Base-by-base conservation (phyloP, 116 monocot genomes). In the Papilionanthe hybrid region DNA sequence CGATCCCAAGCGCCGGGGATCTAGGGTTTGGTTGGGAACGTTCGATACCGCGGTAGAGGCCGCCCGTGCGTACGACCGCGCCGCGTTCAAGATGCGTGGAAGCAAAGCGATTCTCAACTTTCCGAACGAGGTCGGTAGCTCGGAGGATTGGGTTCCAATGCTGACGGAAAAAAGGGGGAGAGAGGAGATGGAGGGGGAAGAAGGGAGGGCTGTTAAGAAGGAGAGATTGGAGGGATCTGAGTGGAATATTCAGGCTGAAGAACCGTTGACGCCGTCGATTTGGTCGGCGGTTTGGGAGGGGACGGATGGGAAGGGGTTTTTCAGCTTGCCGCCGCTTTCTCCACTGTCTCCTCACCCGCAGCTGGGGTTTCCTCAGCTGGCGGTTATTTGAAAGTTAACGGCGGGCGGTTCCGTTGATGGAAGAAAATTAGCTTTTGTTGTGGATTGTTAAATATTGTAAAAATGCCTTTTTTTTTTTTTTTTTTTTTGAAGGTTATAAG, bases 21-120 rank as follows among this genome's bases (percentile, higher is more conserved):
- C 88, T 23, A 55, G 88, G n/a, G 80, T 88, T 25, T 90, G 90
- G 90, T 87, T 90, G 23, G 90, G 90, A 10, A 90, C 87, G 27
- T 90, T 86, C 53, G 82, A 87, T 69, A 85, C 89, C 69, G 89
- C 89, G 41, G 78, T 84, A 4, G 89, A 90, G 80, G 89, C 89
- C 44, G 89, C 89, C 9, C 67, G 75, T 42, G 89, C 89, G 22
- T 89, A 89, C 77, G 89, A 89, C 79, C 80, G 79, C 47, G 85
- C 88, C 28, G 88, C 88, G 2, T 81, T 88, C 72, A 63, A 69
- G 69, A 79, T 88, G 55, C 85, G 88, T 10, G 88, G 85, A 3
- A 49, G 78, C 78, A 83, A 81, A 66, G 88, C 88, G 5, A 88
- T 88, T 32, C 83, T 88, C 23, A 88, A 88, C 75, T 88, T 88